Evolutionary conservation across 73 alveolate genomes (phyloP).

Genomic region (Tetrahymena thermophila): DNA sequence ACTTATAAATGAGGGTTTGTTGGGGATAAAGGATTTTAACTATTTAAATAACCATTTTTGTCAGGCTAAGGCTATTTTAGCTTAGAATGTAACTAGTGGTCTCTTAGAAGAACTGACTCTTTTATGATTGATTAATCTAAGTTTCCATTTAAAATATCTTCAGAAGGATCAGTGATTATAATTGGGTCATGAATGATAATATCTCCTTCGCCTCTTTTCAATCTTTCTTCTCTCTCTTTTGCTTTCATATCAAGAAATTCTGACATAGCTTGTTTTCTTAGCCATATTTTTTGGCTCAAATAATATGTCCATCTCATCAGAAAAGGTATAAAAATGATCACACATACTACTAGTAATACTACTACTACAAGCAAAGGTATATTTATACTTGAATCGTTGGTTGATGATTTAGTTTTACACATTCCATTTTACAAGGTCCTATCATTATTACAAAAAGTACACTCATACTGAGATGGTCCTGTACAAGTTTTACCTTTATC

Average conservation of each 20-base stretch:
- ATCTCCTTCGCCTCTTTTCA: neutral
- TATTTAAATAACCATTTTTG: neutral
- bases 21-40: neutral
- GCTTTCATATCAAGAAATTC: neutral
- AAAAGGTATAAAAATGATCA: neutral
- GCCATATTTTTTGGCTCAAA: neutral
- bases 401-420: neutral
- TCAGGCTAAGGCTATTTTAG: neutral
- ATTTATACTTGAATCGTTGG: neutral
- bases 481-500: neutral
- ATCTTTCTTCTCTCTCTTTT: neutral
- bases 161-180: neutral
- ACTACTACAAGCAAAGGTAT: neutral
- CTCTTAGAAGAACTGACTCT: neutral
- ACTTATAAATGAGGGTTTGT: neutral
- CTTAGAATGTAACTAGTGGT: neutral
- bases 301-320: neutral
- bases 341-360: neutral
- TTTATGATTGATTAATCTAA: neutral
- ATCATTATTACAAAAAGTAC: neutral
- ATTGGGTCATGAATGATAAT: neutral
- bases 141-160: neutral
- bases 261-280: neutral
- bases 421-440: neutral
- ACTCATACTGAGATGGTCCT: neutral